Evolutionary conservation across 495 filamentous ascomycete species (phyloP), one percentile per base, ranked within the genome.

Genomic region (Apiosordaria backusii): DNA sequence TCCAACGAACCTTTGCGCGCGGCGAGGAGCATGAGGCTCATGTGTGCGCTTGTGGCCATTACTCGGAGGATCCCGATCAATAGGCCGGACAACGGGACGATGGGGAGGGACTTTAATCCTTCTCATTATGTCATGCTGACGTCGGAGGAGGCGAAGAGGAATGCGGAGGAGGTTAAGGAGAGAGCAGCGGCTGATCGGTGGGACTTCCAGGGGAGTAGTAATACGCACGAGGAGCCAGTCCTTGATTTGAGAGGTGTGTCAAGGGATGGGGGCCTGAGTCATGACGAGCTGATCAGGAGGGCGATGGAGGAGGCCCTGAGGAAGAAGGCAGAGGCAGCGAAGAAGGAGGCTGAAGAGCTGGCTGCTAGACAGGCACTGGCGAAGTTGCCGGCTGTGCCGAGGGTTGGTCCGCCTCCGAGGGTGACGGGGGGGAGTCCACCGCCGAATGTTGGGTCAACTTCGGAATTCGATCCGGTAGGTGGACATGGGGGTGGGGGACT

Each of bases 31-130:
- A 90, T 87, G 67, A 92, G 90, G 75, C 91, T 95, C 78, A 90
- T 93, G 85, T 92, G 89, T 73, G 91, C 91, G 5, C 76, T 94
- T 18, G 84, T 93, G 22, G 77, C 88, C 7, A 87, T 90, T 22
- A 76, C 92, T 15, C 84, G 88, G 69, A 88, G 86, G 76, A 80
- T 94, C 21, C 87, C 87, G 2, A 89, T 94, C 68, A 85, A 87
- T 64, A 83, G 78, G 27, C 88, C 90, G 60, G 88, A 87, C 26
- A 86, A 78, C 35, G 83, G 81, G 15, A 81, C 77, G 24, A 68
- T 87, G 0, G 88, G 88, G 23, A 82, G 82, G 66, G 74, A 79
- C 23, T 89, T 86, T 70, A 84, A 65, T 19, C 64, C 64, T 16
- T 35, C 35, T 0, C 55, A 65, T 25, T 65, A 83, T 21, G 88